A percentile compares a stretch with the other conserved stretches of the same genome.
These are phyloP conservation scores for Lachancea thermotolerans DNA, from an alignment of 805 yeast genomes.

Conservation along the genomic window DNA sequence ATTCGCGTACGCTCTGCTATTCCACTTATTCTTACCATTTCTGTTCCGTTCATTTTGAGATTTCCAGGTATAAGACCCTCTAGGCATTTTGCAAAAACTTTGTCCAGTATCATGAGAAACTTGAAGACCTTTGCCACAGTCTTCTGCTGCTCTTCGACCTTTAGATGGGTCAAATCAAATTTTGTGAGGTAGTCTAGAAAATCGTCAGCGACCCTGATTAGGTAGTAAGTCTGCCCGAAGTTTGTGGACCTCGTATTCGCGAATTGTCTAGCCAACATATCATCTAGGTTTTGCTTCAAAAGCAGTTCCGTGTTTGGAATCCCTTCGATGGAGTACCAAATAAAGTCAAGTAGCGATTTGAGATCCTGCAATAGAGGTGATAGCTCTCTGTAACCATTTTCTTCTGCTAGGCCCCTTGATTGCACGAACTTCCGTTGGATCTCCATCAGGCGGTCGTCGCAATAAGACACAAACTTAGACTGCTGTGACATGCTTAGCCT, in stretches of 20 bases:
- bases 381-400: constrained; percentile 26
- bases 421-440: constrained; percentile 50
- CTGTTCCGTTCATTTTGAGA: constrained; percentile 40
- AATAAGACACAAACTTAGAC: constrained; percentile 45
- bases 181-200: constrained; percentile 53
- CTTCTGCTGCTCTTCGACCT: constrained; percentile 19
- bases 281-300: constrained; percentile 11
- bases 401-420: constrained; percentile 34
- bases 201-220: constrained; percentile 60
- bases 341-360: constrained; percentile 42
- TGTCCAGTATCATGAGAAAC: constrained; percentile 36
- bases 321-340: constrained; percentile 54
- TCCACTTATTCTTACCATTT: constrained; percentile 43
- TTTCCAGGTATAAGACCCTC: constrained; percentile 32
- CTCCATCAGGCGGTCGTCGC: constrained; percentile 47
- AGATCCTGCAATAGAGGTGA: constrained; percentile 40
- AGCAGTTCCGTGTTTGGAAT: constrained; percentile 26
- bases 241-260: constrained; percentile 19
- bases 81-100: constrained; percentile 34
- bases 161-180: constrained; percentile 25
- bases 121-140: constrained; percentile 34
- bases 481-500: constrained; percentile 45
- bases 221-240: constrained; percentile 58
- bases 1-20: constrained; percentile 48
- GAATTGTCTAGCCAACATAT: constrained; percentile 8